Evolutionary conservation across 2,329 filamentous ascomycete species (phyloP), one percentile per base, ranked within the genome.

Genomic region (Decorospora gaudefroyi): DNA sequence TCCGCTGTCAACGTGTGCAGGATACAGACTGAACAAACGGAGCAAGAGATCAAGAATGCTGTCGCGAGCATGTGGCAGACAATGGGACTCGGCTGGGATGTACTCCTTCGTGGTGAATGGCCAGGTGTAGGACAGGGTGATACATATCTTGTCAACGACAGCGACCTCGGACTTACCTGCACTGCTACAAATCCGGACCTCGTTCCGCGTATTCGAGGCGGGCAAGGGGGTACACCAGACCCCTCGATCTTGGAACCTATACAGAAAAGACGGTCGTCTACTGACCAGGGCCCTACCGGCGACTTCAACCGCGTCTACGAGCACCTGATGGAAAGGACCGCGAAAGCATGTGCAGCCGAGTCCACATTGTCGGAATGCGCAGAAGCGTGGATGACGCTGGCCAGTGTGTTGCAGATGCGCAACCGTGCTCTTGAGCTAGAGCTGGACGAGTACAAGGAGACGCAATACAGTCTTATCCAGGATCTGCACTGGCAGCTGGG

Each of bases 1-100:
- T 12, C 27, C 6, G 4, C 41, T 5, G 43, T 55, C 4, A 23
- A 19, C 7, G 9, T 55, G 3, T 32, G 42, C 9, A 51, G 37
- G 7, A 48, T 25, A 39, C 36, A 25, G 25, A 21, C 51, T 27
- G 47, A 55, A 28, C 44, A 32, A 23, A 37, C 51, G 30, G 47
- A 55, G 31, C 44, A 32, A 23, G 40, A 44, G 27, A 37, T 53
- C n/a, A 53, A 55, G 37, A 45, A 41, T 6, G 36, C 49, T 3
- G 43, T 51, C 18, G 27, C 35, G 10, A 39, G 22, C 21, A 34
- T 17, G 11, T 35, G 43, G 33, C 32, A 36, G 27, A 29, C n/a
- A 3, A 35, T 38, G 28, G 33, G 30, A 18, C 28, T 36, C 4
- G 8, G 25, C 12, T 38, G 35, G 35, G 3, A 38, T 38, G 3